Base-by-base conservation (phyloP, 768 basidiomycete genomes). In the Pisolithus albus region DNA sequence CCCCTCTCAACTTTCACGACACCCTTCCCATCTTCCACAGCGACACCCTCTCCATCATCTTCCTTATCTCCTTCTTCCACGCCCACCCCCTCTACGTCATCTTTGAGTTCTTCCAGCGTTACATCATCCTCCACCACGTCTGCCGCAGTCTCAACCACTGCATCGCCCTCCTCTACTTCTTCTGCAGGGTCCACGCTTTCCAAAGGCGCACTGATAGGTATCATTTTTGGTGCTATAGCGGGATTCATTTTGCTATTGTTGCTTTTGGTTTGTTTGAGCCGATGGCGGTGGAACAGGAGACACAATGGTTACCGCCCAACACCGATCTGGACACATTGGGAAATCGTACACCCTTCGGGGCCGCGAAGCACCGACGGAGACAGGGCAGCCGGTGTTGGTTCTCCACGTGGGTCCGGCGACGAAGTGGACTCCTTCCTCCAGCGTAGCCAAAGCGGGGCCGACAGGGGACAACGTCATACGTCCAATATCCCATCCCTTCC, bases 391-490 rank as follows among this genome's bases (percentile, higher is more conserved):
- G 84, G 82, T n/a, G 81, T 86, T 64, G 83, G 84, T 32, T 81
- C 81, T 23, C 83, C 86, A 1, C 74, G 84, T 9, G 75, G 76
- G 28, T 86, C 83, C 46, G 86, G 86, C 6, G 84, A 85, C 60
- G 86, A 86, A 62, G 71, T 67, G 3, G 84, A 86, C 59, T 73
- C 86, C 0, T 84, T 87, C 72, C 70, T 85, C 4, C 75, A 71
- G 48, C 69, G 64, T 1, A 71, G 70, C 52, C 56, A 56, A 16
- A 53, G 55, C 8, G 65, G 55, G 3, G 51, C 56, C 0, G 53
- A 56, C 39, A 62, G 55, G 42, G 53, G 60, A 2, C 56, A 55
- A 18, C 55, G 47, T 37, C 43, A 19, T 8, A 43, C 51, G 28
- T 50, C 65, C 1, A 55, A 51, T 34, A 43, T 56, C 30, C 63